Base-by-base conservation (phyloP, 192 early-diverging fungal species). In the Umbelopsis sp. region DNA sequence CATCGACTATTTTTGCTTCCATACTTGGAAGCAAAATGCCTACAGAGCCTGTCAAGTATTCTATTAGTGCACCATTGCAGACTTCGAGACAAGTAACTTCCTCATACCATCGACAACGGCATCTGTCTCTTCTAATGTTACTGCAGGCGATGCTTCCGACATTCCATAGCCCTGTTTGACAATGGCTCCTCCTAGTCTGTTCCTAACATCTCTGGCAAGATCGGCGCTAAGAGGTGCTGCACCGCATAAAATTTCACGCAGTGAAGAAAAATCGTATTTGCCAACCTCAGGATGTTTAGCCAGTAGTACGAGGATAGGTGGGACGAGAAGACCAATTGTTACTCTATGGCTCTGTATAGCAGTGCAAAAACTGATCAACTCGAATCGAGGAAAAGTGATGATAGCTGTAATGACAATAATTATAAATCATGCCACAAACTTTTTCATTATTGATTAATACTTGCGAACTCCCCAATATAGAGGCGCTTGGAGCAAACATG, bases 291-390 rank as follows among this genome's bases (percentile, higher is more conserved):
- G 88, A n/a, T 83, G 74, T 68, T 92, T 92, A 32, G 86, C 83
- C 34, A 95, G 75, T 44, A 81, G 74, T 10, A 94, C 25, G n/a
- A 87, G 72, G 71, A 94, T 89, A 41, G 92, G 92, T 26, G 93
- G 83, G 43, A 97, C 94, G 54, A 99, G 87, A 74, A 90, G 90
- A 9, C 94, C 90, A 44, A 82, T 82, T 7, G 83, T 80, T 65
- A 96, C 87, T 66, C 89, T 85, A 80, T 92, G 89, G 50, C 76
- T 87, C 22, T 82, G 74, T 71, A 99, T 94, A 77, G 95, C 85
- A 56, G 80, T 83, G 44, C 89, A 84, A 65, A 91, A 92, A 11
- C 50, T 67, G 3, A 70, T 70, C 6, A 90, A 74, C 49, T 88
- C 83, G 65, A 93, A 95, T 70, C 85, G 87, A 16, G 85, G 84